These are phyloP conservation scores for Xylariaceae sp. DNA, from an alignment of 2,329 filamentous ascomycete genomes.

Conservation along the genomic window DNA sequence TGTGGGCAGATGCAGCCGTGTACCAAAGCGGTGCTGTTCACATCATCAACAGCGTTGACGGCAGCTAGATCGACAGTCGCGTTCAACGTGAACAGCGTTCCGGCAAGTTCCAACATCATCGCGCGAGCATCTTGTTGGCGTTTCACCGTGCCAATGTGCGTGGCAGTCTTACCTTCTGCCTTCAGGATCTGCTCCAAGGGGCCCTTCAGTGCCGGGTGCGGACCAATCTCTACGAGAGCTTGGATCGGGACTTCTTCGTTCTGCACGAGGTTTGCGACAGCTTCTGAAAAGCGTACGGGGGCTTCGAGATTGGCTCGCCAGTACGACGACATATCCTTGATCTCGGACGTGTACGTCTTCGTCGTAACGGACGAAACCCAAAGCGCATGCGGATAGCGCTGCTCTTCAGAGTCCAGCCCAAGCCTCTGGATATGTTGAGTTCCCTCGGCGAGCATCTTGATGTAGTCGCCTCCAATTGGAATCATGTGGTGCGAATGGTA, in stretches of 20 bases:
- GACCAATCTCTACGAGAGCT: constrained; percentile 14
- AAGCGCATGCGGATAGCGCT: background rate
- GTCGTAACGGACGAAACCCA: constrained; percentile 13
- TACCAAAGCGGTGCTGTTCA: background rate
- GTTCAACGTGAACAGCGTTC: constrained; percentile 10
- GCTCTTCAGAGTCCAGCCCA: background rate
- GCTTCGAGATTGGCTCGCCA: constrained; percentile 19
- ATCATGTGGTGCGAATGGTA: constrained; percentile 32
- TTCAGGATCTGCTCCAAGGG: constrained; percentile 12
- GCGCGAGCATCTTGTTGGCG: background rate
- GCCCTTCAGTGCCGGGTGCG: constrained; percentile 10
- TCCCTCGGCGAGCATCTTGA: background rate
- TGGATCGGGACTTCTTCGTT: background rate
- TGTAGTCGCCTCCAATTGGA: background rate
- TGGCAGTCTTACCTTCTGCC: background rate
- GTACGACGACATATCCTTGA: constrained; percentile 1
- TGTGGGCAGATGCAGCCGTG: constrained; percentile 9
- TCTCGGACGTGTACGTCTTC: background rate
- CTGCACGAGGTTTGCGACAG: background rate
- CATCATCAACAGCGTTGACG: constrained; percentile 11
- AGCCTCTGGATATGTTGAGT: background rate
- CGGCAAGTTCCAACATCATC: constrained; percentile 7
- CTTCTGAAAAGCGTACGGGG: constrained; percentile 15
- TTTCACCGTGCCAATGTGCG: constrained; percentile 1
- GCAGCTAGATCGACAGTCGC: constrained; percentile 3